phyloP scores from a whole-genome alignment of 768 basidiomycete species.

The Trametes elegans region DNA sequence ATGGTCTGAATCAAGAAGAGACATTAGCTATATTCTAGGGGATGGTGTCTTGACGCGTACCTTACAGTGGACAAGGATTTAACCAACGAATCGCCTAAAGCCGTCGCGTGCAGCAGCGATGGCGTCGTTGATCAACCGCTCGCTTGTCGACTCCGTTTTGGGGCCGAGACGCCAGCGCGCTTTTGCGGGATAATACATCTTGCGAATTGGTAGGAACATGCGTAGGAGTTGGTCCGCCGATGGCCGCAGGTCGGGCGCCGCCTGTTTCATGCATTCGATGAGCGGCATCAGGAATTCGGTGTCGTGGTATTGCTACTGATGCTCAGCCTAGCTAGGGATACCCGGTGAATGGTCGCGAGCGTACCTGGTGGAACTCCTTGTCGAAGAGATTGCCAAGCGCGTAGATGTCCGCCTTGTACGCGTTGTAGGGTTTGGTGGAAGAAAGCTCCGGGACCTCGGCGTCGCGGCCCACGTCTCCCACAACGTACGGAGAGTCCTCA shows the following conservation, averaged over 20 bases:
- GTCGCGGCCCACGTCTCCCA: slow-evolving; percentile 20
- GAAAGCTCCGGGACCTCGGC: slow-evolving; percentile 25
- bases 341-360: no score
- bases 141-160: slow-evolving; percentile 5
- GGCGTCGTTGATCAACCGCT: slow-evolving; percentile 20
- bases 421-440: slow-evolving; percentile 18
- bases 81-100: background rate
- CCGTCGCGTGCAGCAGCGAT: slow-evolving; percentile 17
- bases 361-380: slow-evolving; percentile 20
- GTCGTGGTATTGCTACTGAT: no score
- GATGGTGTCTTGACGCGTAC: no score
- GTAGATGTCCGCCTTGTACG: slow-evolving; percentile 25
- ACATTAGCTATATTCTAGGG: no score
- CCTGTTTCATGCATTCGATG: slow-evolving; percentile 14
- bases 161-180: slow-evolving; percentile 16
- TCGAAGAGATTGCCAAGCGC: slow-evolving; percentile 24
- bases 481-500: slow-evolving; percentile 9
- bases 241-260: slow-evolving; percentile 4
- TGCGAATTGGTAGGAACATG: background rate
- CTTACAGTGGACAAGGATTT: no score
- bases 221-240: background rate
- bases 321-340: no score
- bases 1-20: no score
- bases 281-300: slow-evolving; percentile 11
- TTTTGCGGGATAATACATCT: background rate